phyloP scores from a whole-genome alignment of 345 rosid species.

The Raphanus raphanistrum region DNA sequence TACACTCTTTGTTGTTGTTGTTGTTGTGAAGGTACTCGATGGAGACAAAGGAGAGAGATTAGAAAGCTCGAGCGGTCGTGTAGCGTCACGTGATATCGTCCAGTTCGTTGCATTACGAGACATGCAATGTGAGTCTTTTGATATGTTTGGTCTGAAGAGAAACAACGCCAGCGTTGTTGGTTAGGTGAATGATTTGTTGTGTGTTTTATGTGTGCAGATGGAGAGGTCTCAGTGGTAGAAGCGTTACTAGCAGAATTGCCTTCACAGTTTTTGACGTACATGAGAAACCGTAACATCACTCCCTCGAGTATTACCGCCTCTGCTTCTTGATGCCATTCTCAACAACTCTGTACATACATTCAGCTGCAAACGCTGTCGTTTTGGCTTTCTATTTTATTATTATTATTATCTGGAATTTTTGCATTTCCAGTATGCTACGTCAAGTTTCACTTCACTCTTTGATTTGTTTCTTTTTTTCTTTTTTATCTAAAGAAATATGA shows the following conservation, averaged over 20 bases:
- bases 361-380: conserved; percentile 29
- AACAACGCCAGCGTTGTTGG: not conserved
- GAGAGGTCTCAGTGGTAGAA: conserved; percentile 76
- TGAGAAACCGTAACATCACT: conserved; percentile 68
- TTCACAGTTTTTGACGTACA: conserved; percentile 69
- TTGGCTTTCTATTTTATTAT: not conserved
- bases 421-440: conserved; percentile 25
- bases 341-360: conserved; percentile 25
- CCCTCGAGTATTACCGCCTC: conserved; percentile 34
- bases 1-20: not conserved
- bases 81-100: conserved; percentile 92
- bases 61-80: conserved; percentile 81
- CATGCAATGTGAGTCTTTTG: conserved; percentile 64
- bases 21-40: conserved; percentile 59
- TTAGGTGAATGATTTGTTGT: not conserved
- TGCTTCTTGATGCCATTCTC: conserved; percentile 14
- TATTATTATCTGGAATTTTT: conserved; percentile 28
- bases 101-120: conserved; percentile 84
- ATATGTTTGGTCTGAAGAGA: not conserved
- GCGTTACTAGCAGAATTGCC: conserved; percentile 86
- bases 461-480: not conserved
- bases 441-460: not conserved
- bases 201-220: conserved; percentile 49
- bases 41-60: conserved; percentile 89
- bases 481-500: not conserved